Base-by-base conservation (phyloP, 2,329 filamentous ascomycete species). In the Reticulascus tulasneorum region DNA sequence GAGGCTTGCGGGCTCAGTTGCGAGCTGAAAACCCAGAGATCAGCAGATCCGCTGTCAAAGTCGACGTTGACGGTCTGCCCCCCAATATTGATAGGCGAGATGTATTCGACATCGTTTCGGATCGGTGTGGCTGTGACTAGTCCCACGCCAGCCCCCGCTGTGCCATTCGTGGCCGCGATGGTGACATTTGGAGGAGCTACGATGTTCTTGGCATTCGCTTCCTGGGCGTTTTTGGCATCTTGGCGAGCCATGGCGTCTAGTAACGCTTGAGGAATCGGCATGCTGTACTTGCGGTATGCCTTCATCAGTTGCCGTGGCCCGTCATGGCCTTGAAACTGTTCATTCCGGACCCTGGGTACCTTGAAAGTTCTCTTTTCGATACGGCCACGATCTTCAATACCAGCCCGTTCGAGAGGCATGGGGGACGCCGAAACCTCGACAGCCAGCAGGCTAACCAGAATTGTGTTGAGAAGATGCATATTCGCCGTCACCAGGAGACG, bases 41-140 rank as follows among this genome's bases (percentile, higher is more conserved):
- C 84, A 10, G 83, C 75, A 3, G 82, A 86, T 38, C 84, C 84
- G n/a, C 81, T 83, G 59, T 88, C 84, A 53, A 88, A 85, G 55
- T 86, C 77, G 54, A 88, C 62, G 51, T 79, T 77, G 38, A 88
- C 51, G 5, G 69, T 73, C 60, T 87, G 83, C 6, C 79, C 80
- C 41, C 84, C 84, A 45, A 88, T 74, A n/a, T 55, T 71, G 34
- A 87, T 78, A 0, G 81, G 80, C 1, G 79, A 75, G 10, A 90
- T 70, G 51, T 86, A 90, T 40, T 86, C 78, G 30, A 75, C 68
- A 51, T 85, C 84, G 47, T 80, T 77, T 28, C 72, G 61, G 45
- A 81, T 76, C 10, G 82, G 78, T 19, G 75, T 80, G 34, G 82
- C 79, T 20, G 75, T 64, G 34, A 86, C 85, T 25, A 71, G 59